A percentile compares a stretch with the other conserved stretches of the same genome.
phyloP scores from a whole-genome alignment of 2,329 filamentous ascomycete genomes.

The Fusarium camptoceras region DNA sequence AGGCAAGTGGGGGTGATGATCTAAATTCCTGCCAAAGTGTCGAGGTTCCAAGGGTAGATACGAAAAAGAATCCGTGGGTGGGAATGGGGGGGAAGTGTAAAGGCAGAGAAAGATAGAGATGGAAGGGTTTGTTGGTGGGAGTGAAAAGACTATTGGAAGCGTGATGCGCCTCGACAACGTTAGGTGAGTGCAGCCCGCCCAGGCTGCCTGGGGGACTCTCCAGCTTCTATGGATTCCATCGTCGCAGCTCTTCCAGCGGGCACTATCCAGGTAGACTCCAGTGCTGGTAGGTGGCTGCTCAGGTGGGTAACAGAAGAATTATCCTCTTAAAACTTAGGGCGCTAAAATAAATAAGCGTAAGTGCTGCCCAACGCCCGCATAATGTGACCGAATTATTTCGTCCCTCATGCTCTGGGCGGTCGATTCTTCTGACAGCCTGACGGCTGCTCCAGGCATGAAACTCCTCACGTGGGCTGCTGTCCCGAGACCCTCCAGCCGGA shows the following conservation, averaged over 20 bases:
- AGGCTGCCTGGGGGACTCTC: slow-evolving; percentile 8
- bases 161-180: slow-evolving; percentile 36
- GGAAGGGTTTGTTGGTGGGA: slow-evolving; percentile 27
- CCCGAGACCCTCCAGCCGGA: slow-evolving; percentile 10
- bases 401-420: no score
- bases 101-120: slow-evolving; percentile 1
- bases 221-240: background rate
- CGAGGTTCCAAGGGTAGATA: background rate
- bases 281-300: background rate
- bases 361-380: no score
- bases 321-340: no score
- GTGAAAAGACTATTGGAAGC: slow-evolving; percentile 30
- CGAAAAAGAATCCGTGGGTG: background rate
- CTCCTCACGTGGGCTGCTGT: background rate
- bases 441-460: background rate
- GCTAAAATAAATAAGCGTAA: no score
- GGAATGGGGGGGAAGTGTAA: background rate
- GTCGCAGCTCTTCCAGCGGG: background rate
- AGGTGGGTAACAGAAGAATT: no score
- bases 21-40: slow-evolving; percentile 15
- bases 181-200: slow-evolving; percentile 25
- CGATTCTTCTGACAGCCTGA: no score
- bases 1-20: slow-evolving; percentile 27
- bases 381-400: no score
- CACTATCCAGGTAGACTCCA: background rate